Evolutionary conservation across 148 eudicot species (phyloP), one percentile per base, ranked within the genome.

Genomic region (Gaultheria prostrata): DNA sequence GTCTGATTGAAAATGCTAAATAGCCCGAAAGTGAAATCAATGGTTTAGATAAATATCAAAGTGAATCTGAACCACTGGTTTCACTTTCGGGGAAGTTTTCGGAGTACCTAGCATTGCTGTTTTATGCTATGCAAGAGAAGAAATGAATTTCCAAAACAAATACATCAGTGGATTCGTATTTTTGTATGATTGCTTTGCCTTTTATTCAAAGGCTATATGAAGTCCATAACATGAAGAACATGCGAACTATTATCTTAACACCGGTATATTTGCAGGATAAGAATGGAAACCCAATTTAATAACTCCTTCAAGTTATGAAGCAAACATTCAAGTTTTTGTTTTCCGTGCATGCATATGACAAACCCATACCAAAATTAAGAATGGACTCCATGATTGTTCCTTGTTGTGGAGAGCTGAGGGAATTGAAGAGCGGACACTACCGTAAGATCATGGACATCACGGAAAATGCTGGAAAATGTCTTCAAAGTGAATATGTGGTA

Each of bases 371-470:
- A 65, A 24, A 26, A 65, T n/a, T n/a, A n/a, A n/a, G n/a, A n/a
- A n/a, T n/a, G n/a, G 98, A 97, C 79, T 93, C 95, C 85, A 92
- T 92, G 88, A 97, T 93, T 76, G 91, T 89, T 87, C 99, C 99
- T 85, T 95, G 94, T 82, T 91, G 94, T 86, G 92, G 93, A 88
- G 98, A 95, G 70, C 85, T 97, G 83, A 89, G 98, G 86, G 95
- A 93, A 80, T 67, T 97, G 86, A 95, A 93, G 86, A 87, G 98
- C 39, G 94, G 93, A 76, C 98, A 94, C 88, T 65, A 91, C 85
- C 92, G 93, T 86, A 95, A 92, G 86, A 90, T 89, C 49, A 95
- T 92, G 11, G 98, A 97, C 87, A 95, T 97, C 82, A 93, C 98
- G 13, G 94, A 92, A 82, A 85, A 91, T 88, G 94, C 99, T 26